phyloP scores from a whole-genome alignment of 805 yeast genomes.

The Cyberlindnera amylophila region DNA sequence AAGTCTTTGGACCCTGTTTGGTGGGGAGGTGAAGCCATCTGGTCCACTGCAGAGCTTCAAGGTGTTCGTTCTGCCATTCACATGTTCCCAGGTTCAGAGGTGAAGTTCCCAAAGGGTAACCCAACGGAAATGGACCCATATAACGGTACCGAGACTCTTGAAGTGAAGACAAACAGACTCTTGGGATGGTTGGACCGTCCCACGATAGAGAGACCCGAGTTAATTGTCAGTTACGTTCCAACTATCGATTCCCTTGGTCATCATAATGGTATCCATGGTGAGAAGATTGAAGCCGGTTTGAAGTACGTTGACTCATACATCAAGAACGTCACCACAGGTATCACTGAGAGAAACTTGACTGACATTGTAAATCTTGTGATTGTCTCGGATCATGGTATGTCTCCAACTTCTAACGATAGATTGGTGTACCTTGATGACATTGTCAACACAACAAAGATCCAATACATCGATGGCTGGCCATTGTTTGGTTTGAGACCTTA shows the following conservation, averaged over 20 bases:
- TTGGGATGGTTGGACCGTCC: conserved; percentile 64
- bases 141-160: conserved; percentile 58
- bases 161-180: conserved; percentile 54
- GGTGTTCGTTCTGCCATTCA: conserved; percentile 72
- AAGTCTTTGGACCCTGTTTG: conserved; percentile 51
- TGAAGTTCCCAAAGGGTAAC: conserved; percentile 44
- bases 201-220: conserved; percentile 60
- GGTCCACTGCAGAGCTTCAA: conserved; percentile 70
- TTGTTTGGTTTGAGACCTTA: conserved; percentile 69
- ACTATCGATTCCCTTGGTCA: conserved; percentile 80
- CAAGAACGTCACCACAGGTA: conserved; percentile 41
- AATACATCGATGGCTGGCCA: conserved; percentile 83
- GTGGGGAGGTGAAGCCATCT: conserved; percentile 92
- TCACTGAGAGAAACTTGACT: conserved; percentile 52
- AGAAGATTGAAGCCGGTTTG: conserved; percentile 50
- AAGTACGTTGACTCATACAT: conserved; percentile 64
- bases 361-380: conserved; percentile 69
- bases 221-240: conserved; percentile 75
- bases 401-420: conserved; percentile 73
- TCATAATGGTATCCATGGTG: conserved; percentile 62
- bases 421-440: conserved; percentile 71
- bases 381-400: conserved; percentile 93
- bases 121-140: conserved; percentile 57
- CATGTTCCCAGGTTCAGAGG: conserved; percentile 97
- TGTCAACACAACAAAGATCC: conserved; percentile 47